Conservation (phyloP, 2,329 filamentous ascomycete species). For the Aspergillus flavus region DNA sequence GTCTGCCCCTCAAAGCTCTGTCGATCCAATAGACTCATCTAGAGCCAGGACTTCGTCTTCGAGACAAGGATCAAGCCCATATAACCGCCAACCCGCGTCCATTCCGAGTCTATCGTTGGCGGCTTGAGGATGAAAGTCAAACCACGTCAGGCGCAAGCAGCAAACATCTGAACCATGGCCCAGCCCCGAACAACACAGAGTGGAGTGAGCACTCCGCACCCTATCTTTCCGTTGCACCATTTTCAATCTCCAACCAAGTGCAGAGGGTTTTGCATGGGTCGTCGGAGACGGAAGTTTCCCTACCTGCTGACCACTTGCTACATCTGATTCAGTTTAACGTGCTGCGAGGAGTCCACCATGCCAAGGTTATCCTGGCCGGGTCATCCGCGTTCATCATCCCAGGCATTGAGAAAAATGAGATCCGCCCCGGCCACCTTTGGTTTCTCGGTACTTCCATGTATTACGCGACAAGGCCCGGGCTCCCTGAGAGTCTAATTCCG, state of each 20-base stretch:
- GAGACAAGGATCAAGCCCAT: not conserved
- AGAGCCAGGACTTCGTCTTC: constrained; percentile 11
- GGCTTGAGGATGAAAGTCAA: constrained; percentile 4
- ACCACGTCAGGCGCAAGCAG: too few relatives aligned
- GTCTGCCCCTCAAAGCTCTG: not conserved
- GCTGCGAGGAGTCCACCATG: constrained; percentile 25
- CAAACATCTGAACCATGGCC: too few relatives aligned
- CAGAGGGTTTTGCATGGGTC: not conserved
- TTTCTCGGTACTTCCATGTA: constrained; percentile 10
- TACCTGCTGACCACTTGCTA: constrained; percentile 26
- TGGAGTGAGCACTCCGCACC: not conserved
- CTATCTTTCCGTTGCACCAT: too few relatives aligned
- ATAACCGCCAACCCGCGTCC: not conserved
- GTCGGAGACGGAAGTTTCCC: not conserved
- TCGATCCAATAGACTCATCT: not conserved
- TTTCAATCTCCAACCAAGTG: not conserved
- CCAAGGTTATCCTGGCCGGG: constrained; percentile 22
- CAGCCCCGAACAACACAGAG: not conserved
- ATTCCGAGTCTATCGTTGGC: constrained; percentile 17
- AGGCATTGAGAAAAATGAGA: not conserved
- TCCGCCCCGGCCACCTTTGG: constrained; percentile 4
- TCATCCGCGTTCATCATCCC: constrained; percentile 5
- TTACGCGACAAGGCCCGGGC: constrained; percentile 4
- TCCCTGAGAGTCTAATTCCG: constrained; percentile 18
- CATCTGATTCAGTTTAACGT: constrained; percentile 31